A percentile compares a stretch with the other conserved stretches of the same genome.
Evolutionary conservation across 129 eudicot genomes (phyloP).

Genomic region (Daucus carota): DH1_v3.0 NC_030381.2:38569001-38569500

Average conservation of each 20-base stretch:
- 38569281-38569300: background rate
- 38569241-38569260: background rate
- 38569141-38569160: background rate
- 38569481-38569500: no score
- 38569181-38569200: background rate
- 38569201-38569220: background rate
- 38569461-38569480: background rate
- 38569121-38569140: background rate
- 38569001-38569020: constrained; percentile 21
- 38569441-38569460: background rate
- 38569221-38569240: background rate
- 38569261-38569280: background rate
- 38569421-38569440: background rate
- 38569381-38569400: no score
- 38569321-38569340: background rate
- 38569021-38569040: background rate
- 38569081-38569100: constrained; percentile 74
- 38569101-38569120: constrained; percentile 44
- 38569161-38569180: background rate
- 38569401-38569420: background rate
- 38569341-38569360: background rate
- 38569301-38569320: background rate
- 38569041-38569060: background rate
- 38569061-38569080: background rate
- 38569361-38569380: background rate